These are phyloP conservation scores for Yamadazyma friedrichii DNA, from an alignment of 1,139 yeast genomes.

Conservation along the genomic window DNA sequence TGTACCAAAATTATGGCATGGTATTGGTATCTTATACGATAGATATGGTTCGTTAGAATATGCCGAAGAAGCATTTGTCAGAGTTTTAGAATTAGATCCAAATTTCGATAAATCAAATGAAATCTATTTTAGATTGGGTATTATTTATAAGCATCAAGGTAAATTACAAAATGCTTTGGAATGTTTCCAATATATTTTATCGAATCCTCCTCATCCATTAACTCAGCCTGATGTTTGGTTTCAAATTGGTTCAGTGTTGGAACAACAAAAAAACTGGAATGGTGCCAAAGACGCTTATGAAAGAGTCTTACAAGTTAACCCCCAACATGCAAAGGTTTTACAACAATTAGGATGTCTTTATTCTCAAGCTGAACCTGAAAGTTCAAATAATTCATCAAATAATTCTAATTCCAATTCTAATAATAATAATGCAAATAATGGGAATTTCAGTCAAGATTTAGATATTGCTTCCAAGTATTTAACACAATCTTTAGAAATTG, in stretches of 20 bases:
- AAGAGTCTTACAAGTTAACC: constrained; percentile 83
- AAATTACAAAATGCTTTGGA: constrained; percentile 85
- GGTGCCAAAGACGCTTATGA: constrained; percentile 96
- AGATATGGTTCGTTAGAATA: constrained; percentile 94
- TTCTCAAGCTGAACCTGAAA: constrained; percentile 64
- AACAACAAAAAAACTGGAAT: constrained; percentile 87
- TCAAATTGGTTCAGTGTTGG: constrained; percentile 94
- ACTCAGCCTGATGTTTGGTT: constrained; percentile 98
- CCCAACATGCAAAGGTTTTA: constrained; percentile 91
- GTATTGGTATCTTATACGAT: constrained; percentile 93
- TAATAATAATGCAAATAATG: constrained; percentile 10
- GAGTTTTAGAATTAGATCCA: constrained; percentile 93
- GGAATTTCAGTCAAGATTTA: constrained; percentile 59
- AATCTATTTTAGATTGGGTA: constrained; percentile 94
- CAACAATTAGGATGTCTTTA: constrained; percentile 96
- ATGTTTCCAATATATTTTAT: constrained; percentile 87
- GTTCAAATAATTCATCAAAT: constrained; percentile 21
- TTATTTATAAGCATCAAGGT: constrained; percentile 92
- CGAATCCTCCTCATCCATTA: constrained; percentile 91
- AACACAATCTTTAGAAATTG: constrained; percentile 84
- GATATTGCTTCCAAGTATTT: constrained; percentile 80
- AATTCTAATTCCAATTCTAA: constrained; percentile 9
- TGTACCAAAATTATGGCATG: constrained; percentile 97
- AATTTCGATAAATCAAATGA: constrained; percentile 95
- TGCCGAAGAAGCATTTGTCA: constrained; percentile 97